Conservation (phyloP, 2,329 filamentous ascomycete species). For the Claviceps sp. region DNA sequence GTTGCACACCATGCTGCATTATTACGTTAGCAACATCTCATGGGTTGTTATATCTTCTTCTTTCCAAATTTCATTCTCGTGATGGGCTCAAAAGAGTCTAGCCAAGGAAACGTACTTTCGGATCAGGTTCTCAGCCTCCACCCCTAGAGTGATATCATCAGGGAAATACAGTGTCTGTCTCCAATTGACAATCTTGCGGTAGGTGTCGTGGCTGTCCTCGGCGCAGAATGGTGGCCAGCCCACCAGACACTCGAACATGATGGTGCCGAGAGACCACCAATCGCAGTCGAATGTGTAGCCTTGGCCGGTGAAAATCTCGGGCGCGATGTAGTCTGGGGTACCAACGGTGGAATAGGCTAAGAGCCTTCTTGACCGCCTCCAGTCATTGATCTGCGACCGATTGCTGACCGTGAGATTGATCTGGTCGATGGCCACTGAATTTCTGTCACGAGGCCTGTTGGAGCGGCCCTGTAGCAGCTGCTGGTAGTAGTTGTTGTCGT, state of each 20-base stretch:
- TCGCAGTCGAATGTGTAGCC: conserved; percentile 96
- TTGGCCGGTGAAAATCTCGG: conserved; percentile 93
- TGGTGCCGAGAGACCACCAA: conserved; percentile 98
- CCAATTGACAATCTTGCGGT: conserved; percentile 99
- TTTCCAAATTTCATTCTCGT: no score
- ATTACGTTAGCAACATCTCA: neutral
- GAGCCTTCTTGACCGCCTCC: conserved; percentile 86
- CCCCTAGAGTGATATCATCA: conserved; percentile 78
- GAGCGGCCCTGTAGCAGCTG: conserved; percentile 76
- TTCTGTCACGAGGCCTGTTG: conserved; percentile 64
- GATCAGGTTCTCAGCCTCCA: conserved; percentile 84
- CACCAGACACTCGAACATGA: conserved; percentile 98
- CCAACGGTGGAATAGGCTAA: conserved; percentile 98
- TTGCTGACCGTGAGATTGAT: conserved; percentile 98
- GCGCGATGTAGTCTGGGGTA: conserved; percentile 96
- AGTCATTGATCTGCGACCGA: conserved; percentile 95
- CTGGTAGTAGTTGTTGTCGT: conserved; percentile 97
- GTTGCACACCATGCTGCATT: conserved; percentile 77
- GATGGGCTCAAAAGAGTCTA: neutral
- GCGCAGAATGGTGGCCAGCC: conserved; percentile 99
- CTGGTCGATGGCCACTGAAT: conserved; percentile 91
- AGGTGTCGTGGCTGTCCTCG: conserved; percentile 93
- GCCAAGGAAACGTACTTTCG: conserved; percentile 50
- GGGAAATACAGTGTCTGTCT: conserved; percentile 91
- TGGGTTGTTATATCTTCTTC: no score